Evolutionary conservation across 192 early-diverging fungal genomes (phyloP).

Genomic region (Coemansia sp.): DNA sequence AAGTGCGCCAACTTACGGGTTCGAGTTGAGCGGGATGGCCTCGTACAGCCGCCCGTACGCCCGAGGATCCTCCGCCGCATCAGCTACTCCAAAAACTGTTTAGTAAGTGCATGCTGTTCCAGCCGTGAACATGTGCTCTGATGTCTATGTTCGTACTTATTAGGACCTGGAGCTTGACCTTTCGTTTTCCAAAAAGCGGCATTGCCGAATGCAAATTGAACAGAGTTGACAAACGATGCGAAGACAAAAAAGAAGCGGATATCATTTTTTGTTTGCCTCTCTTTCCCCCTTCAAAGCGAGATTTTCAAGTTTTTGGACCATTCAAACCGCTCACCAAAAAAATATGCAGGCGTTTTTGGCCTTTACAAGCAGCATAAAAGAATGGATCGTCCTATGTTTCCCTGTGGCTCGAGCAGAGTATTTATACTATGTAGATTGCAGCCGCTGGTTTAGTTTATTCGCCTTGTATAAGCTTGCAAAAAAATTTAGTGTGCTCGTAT

Average conservation of each 20-base stretch:
- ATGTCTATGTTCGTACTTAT: constrained; percentile 29
- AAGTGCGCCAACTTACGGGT: constrained; percentile 33
- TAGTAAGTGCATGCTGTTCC: background rate
- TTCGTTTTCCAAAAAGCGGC: constrained; percentile 49
- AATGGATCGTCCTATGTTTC: background rate
- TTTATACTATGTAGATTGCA: no score
- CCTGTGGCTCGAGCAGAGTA: no score
- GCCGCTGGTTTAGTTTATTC: no score
- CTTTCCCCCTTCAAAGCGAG: background rate
- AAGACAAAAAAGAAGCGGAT: constrained; percentile 3
- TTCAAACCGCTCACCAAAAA: background rate
- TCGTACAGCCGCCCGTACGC: constrained; percentile 42
- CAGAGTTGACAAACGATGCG: constrained; percentile 16
- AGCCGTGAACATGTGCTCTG: background rate
- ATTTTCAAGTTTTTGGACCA: background rate
- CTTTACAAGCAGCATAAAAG: background rate
- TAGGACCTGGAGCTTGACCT: constrained; percentile 32
- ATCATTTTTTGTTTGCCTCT: background rate
- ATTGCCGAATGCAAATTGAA: constrained; percentile 44
- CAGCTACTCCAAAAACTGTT: constrained; percentile 21
- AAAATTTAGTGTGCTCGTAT: background rate
- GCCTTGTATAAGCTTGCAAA: background rate
- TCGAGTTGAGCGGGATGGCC: constrained; percentile 21
- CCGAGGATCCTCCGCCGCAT: constrained; percentile 24
- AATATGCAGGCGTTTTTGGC: no score